Conservation (phyloP, 1,139 yeast species). For the Kazachstania sp. region DNA sequence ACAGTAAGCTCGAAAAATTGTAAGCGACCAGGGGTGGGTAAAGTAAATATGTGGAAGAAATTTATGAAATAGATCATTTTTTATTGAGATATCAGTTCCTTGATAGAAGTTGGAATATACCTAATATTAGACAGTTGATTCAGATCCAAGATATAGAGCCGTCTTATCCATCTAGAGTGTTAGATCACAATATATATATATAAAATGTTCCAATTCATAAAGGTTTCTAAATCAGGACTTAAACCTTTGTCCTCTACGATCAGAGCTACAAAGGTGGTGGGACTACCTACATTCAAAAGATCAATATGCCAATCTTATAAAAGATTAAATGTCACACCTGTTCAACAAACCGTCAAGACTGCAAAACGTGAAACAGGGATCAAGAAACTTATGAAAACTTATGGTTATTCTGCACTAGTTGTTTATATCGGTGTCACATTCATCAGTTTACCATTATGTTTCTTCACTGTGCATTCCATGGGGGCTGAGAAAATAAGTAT, state of each 20-base stretch:
- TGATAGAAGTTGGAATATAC: too few species aligned
- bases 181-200: neutral
- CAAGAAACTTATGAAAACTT: constrained; percentile 67
- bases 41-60: too few species aligned
- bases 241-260: neutral
- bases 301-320: neutral
- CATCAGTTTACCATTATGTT: constrained; percentile 78
- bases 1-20: too few species aligned
- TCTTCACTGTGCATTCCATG: constrained; percentile 68
- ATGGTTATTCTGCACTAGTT: constrained; percentile 87
- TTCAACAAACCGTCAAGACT: constrained; percentile 1
- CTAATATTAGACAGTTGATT: too few species aligned
- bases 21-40: too few species aligned
- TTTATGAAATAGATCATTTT: too few species aligned
- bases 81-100: too few species aligned
- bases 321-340: neutral
- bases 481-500: constrained; percentile 74
- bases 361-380: constrained; percentile 15
- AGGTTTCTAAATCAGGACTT: neutral
- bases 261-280: neutral
- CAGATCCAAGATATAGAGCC: too few species aligned
- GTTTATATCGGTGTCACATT: constrained; percentile 65
- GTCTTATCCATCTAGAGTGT: too few species aligned
- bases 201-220: neutral
- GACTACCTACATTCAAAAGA: constrained; percentile 1